These are phyloP conservation scores for Vitis hybrid DNA, from an alignment of 177 flowering plant species.

Conservation along the genomic window DNA sequence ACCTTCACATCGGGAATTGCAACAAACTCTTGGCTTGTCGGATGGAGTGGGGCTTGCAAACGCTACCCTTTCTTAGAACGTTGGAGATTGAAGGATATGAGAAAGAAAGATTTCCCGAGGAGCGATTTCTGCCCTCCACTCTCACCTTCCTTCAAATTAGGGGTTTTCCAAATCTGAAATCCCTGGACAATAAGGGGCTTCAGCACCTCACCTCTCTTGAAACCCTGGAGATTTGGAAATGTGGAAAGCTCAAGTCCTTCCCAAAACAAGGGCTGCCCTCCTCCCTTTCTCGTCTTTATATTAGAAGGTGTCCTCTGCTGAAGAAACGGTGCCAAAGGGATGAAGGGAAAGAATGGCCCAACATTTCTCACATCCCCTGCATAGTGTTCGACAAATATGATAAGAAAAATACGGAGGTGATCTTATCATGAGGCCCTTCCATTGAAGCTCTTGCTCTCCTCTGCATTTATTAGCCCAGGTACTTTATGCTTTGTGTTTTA, in stretches of 20 bases:
- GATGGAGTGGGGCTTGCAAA: background rate
- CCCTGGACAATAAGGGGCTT: too few relatives aligned
- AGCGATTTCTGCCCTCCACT: background rate
- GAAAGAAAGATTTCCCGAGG: slow-evolving; percentile 19
- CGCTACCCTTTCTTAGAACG: slow-evolving; percentile 4
- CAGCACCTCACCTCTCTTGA: too few relatives aligned
- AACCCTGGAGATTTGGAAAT: too few relatives aligned
- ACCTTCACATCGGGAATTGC: background rate
- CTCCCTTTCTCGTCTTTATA: background rate
- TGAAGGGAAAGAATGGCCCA: background rate
- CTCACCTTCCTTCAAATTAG: background rate
- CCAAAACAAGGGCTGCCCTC: too few relatives aligned
- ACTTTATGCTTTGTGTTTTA: too few relatives aligned
- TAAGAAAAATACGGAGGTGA: too few relatives aligned
- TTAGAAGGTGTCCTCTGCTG: background rate
- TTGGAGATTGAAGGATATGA: background rate
- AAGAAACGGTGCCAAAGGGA: background rate
- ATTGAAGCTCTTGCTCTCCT: too few relatives aligned
- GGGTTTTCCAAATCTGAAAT: background rate
- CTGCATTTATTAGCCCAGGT: too few relatives aligned
- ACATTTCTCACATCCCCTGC: background rate
- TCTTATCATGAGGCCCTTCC: too few relatives aligned
- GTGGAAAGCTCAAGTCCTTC: too few relatives aligned
- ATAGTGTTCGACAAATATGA: too few relatives aligned
- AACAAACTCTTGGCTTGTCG: background rate